These are phyloP conservation scores for Alternaria angustiovoidea DNA, from an alignment of 2,329 filamentous ascomycete genomes.

Conservation along the genomic window DNA sequence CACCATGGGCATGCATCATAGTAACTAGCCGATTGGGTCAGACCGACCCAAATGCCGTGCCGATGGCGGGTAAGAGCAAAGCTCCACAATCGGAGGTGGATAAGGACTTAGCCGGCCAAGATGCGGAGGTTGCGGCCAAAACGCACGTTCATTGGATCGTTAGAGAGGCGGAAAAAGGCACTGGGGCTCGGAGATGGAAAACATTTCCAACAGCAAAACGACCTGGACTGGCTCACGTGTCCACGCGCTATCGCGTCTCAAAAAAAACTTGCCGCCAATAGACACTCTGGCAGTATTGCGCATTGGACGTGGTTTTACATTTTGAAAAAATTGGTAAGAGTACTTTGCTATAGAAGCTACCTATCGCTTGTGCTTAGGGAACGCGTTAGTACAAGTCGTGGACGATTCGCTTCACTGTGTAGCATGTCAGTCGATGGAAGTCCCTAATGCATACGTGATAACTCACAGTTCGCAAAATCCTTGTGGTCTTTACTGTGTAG, in stretches of 20 bases:
- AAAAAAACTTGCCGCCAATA: neutral
- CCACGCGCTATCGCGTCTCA: neutral
- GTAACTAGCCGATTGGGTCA: slow-evolving; percentile 32
- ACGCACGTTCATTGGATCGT: slow-evolving; percentile 23
- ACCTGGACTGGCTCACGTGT: slow-evolving; percentile 7
- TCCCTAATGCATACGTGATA: neutral
- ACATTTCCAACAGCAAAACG: slow-evolving; percentile 26
- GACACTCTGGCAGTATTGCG: neutral
- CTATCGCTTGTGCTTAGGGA: neutral
- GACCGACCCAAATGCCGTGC: slow-evolving; percentile 45
- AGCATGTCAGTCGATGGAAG: slow-evolving; percentile 12
- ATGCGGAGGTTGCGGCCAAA: slow-evolving; percentile 25
- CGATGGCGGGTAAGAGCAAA: slow-evolving; percentile 41
- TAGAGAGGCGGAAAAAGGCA: slow-evolving; percentile 15
- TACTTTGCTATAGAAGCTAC: neutral
- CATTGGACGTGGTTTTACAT: neutral
- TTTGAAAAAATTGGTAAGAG: neutral
- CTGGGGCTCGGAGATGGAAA: slow-evolving; percentile 23
- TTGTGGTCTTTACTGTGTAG: slow-evolving; percentile 49
- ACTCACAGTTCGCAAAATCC: slow-evolving; percentile 46
- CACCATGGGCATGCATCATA: slow-evolving; percentile 33
- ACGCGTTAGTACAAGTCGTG: slow-evolving; percentile 38
- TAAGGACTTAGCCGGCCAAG: slow-evolving; percentile 36
- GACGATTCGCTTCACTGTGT: slow-evolving; percentile 45
- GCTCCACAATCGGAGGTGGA: slow-evolving; percentile 35